phyloP scores from a whole-genome alignment of 345 rosid genomes.

The Eucalyptus pauciflora region DNA sequence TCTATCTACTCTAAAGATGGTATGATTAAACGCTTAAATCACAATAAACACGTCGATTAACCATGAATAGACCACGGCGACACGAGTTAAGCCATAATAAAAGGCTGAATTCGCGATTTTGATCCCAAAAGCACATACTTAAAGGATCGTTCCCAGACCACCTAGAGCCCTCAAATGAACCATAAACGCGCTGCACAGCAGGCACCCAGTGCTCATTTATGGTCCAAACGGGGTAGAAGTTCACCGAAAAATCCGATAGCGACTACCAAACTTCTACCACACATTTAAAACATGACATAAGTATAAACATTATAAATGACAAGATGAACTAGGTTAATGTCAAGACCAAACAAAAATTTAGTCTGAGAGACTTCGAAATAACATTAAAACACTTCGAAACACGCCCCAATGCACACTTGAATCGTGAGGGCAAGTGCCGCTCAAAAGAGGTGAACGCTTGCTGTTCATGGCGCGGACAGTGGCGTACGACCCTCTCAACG shows the following conservation, averaged over 20 bases:
- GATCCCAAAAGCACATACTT: background rate
- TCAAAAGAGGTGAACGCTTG: background rate
- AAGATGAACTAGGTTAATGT: background rate
- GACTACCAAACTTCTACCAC: background rate
- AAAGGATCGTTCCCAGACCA: background rate
- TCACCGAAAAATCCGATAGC: background rate
- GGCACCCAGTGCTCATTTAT: background rate
- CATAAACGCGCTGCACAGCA: background rate
- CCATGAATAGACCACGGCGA: background rate
- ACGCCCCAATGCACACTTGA: background rate
- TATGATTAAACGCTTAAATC: background rate
- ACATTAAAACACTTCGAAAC: background rate
- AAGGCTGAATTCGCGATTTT: background rate
- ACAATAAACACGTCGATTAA: background rate
- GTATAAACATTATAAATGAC: background rate
- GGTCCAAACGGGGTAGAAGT: background rate
- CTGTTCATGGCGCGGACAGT: background rate
- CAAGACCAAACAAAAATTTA: background rate
- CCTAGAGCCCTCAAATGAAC: background rate
- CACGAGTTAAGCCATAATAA: background rate
- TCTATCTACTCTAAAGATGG: background rate
- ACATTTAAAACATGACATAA: background rate
- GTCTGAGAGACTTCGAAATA: background rate
- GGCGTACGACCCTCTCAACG: background rate
- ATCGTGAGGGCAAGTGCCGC: background rate